Evolutionary conservation across 257 asterid species (phyloP).

Genomic region (Solanum rostratum): DNA sequence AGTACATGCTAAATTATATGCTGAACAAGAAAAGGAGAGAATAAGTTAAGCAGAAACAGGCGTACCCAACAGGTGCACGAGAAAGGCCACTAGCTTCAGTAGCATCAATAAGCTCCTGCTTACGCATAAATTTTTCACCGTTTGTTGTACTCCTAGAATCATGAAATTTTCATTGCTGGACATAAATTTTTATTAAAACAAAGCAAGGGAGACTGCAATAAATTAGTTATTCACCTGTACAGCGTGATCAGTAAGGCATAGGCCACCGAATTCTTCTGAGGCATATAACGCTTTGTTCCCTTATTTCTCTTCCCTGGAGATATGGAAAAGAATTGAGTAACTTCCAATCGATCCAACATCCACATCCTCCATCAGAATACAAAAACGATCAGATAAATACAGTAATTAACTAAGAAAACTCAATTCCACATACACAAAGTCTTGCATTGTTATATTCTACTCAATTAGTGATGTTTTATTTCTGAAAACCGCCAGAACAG

Average conservation of each 20-base stretch:
- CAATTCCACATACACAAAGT: background rate
- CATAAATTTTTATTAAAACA: background rate
- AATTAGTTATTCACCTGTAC: slow-evolving; percentile 42
- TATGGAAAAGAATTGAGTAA: background rate
- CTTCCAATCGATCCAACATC: background rate
- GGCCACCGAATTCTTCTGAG: slow-evolving; percentile 90
- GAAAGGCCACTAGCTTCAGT: slow-evolving; percentile 95
- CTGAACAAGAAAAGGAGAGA: background rate
- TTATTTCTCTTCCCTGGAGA: slow-evolving; percentile 47
- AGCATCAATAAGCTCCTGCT: slow-evolving; percentile 77
- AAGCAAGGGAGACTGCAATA: background rate
- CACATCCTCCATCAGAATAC: background rate
- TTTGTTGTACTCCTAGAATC: slow-evolving; percentile 40
- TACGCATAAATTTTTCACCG: slow-evolving; percentile 67
- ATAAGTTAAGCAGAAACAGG: background rate
- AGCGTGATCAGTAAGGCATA: slow-evolving; percentile 82
- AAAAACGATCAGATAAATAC: background rate
- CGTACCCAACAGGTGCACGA: slow-evolving; percentile 65
- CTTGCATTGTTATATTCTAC: background rate
- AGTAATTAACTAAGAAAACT: background rate
- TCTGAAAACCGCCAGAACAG: background rate
- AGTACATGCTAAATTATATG: background rate
- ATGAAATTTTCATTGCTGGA: background rate
- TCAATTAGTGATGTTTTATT: background rate
- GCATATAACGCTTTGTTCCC: slow-evolving; percentile 59